A percentile compares a stretch with the other conserved stretches of the same genome.
phyloP scores from a whole-genome alignment of 495 filamentous ascomycete genomes.

The Penicillium samsonianum region DNA sequence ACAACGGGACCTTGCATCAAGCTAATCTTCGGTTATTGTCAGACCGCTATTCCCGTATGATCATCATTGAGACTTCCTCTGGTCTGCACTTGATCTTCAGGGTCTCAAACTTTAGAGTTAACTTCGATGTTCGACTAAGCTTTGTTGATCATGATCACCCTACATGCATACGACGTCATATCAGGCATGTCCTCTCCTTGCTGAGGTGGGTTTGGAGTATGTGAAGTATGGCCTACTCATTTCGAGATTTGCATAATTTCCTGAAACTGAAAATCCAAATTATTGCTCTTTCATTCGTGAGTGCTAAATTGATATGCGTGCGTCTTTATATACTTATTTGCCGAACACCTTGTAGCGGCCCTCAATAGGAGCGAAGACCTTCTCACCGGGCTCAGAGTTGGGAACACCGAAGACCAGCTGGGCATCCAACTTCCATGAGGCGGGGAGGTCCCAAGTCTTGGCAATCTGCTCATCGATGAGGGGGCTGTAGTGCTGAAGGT shows the following conservation, averaged over 20 bases:
- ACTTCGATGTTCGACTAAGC: background rate
- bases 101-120: background rate
- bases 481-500: conserved; percentile 59
- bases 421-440: conserved; percentile 49
- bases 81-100: background rate
- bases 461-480: conserved; percentile 46
- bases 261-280: background rate
- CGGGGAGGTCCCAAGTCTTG: conserved; percentile 46
- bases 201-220: background rate
- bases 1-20: background rate
- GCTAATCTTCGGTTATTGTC: background rate
- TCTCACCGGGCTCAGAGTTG: conserved; percentile 35
- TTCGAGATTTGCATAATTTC: background rate
- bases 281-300: conserved; percentile 12
- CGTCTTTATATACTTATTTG: conserved; percentile 25
- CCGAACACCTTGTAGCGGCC: conserved; percentile 48
- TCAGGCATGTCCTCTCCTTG: conserved; percentile 1
- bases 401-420: conserved; percentile 55
- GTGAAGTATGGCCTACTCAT: background rate
- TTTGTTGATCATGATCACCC: conserved; percentile 4
- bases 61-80: background rate
- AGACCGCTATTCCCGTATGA: background rate
- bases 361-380: conserved; percentile 41
- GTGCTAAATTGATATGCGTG: conserved; percentile 1
- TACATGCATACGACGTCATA: conserved; percentile 8